A percentile compares a stretch with the other conserved stretches of the same genome.
Conservation (phyloP, 192 early-diverging fungal species). For the Coemansia sp. region DNA sequence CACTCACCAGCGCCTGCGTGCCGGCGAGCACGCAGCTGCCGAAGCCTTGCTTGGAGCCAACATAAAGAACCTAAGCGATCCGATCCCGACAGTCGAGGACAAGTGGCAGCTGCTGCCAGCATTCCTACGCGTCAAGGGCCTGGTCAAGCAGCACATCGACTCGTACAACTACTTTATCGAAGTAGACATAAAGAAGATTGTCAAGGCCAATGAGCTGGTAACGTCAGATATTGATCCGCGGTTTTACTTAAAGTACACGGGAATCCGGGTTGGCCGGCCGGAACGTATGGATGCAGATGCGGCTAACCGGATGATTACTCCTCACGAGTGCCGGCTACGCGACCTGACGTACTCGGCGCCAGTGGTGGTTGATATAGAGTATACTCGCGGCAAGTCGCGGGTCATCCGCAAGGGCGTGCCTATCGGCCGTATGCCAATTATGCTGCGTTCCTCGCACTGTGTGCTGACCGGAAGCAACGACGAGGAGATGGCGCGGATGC, state of each 20-base stretch:
- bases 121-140: constrained; percentile 93
- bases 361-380: constrained; percentile 93
- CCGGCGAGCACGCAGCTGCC: constrained; percentile 12
- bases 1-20: constrained; percentile 19
- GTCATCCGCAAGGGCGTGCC: constrained; percentile 77
- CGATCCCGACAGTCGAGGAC: constrained; percentile 63
- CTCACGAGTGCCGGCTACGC: constrained; percentile 93
- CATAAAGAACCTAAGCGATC: constrained; percentile 23
- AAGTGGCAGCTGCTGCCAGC: constrained; percentile 98
- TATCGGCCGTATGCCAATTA: constrained; percentile 94
- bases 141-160: constrained; percentile 98
- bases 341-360: constrained; percentile 92
- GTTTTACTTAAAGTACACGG: constrained; percentile 90
- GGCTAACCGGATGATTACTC: constrained; percentile 74
- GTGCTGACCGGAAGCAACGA: constrained; percentile 74
- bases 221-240: constrained; percentile 89
- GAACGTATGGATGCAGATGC: constrained; percentile 74
- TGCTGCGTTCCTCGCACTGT: constrained; percentile 87
- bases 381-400: constrained; percentile 75
- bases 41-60: constrained; percentile 23
- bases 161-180: constrained; percentile 99
- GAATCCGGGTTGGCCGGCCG: constrained; percentile 82
- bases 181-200: constrained; percentile 90
- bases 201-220: constrained; percentile 86
- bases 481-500: constrained; percentile 79